Percentiles rank a stretch among this genome's conserved stretches.
These are phyloP conservation scores for Arctium minus DNA, from an alignment of 129 eudicot species.

Conservation along the genomic window DNA sequence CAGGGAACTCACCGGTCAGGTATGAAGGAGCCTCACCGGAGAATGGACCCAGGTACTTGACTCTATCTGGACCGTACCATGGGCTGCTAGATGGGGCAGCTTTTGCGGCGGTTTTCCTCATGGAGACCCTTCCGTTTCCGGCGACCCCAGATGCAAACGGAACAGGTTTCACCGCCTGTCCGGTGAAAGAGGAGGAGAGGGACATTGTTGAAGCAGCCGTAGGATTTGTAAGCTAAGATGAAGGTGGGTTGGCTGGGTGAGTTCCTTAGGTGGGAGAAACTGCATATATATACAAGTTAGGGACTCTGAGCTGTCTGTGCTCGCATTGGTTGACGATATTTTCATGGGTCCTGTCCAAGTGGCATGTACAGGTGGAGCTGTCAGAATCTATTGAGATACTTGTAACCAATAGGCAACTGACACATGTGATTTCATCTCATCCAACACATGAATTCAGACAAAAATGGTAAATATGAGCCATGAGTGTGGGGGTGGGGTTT, in stretches of 20 bases:
- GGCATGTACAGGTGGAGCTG: neutral
- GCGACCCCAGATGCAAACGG: neutral
- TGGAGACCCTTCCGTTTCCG: neutral
- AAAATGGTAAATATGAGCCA: neutral
- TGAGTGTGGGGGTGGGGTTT: neutral
- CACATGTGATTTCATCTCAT: slow-evolving; percentile 5
- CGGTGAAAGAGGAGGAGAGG: slow-evolving; percentile 14
- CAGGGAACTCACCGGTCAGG: slow-evolving; percentile 20
- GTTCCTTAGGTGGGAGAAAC: neutral
- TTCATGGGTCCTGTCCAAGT: slow-evolving; percentile 10
- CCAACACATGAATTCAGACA: neutral
- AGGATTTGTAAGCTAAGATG: neutral
- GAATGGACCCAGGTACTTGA: slow-evolving; percentile 20
- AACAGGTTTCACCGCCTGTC: neutral
- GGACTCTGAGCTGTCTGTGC: neutral
- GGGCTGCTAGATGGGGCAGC: slow-evolving; percentile 1
- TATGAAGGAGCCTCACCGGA: slow-evolving; percentile 1
- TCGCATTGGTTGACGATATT: neutral
- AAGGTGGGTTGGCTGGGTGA: neutral
- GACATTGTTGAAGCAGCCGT: slow-evolving; percentile 21
- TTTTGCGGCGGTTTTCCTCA: slow-evolving; percentile 6
- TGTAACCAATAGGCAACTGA: neutral
- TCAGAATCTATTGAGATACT: slow-evolving; percentile 5
- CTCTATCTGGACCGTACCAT: slow-evolving; percentile 21
- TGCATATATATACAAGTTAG: neutral